Conservation (phyloP, 441 rosid genomes). For the Populus hybrid region DNA sequence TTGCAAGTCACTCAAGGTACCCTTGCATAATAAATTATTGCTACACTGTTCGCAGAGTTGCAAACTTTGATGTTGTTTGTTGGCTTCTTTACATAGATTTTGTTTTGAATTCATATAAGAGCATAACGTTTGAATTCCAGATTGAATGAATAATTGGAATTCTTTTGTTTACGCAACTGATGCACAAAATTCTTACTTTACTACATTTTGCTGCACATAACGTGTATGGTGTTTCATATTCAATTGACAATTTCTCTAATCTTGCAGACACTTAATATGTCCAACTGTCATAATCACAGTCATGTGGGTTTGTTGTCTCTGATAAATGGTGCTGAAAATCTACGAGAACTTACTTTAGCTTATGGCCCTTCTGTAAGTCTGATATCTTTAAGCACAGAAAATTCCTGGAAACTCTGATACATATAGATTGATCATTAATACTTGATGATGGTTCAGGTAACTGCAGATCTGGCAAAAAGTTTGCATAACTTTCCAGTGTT, state of each 20-base stretch:
- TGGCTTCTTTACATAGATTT: neutral
- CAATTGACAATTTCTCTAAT: neutral
- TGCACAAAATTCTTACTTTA: neutral
- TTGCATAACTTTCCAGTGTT: conserved; percentile 56
- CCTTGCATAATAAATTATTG: neutral
- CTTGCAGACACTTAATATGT: conserved; percentile 65
- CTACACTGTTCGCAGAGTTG: neutral
- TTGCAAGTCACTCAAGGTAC: conserved; percentile 80
- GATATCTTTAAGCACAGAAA: neutral
- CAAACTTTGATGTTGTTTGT: neutral
- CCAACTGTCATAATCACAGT: conserved; percentile 74
- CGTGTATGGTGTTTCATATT: neutral
- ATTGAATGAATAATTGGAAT: neutral
- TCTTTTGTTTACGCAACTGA: neutral
- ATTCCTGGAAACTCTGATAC: conserved; percentile 8
- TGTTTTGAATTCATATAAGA: neutral
- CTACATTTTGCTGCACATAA: neutral
- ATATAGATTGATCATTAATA: neutral
- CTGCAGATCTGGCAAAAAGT: conserved; percentile 54
- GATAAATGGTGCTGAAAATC: conserved; percentile 45
- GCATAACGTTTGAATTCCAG: neutral
- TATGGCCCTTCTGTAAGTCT: conserved; percentile 61
- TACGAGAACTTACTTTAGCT: conserved; percentile 66
- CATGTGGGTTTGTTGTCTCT: conserved; percentile 69
- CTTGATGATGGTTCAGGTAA: conserved; percentile 49